Base-by-base conservation (phyloP, 805 yeast species). In the Babjeviella inositovora region DNA sequence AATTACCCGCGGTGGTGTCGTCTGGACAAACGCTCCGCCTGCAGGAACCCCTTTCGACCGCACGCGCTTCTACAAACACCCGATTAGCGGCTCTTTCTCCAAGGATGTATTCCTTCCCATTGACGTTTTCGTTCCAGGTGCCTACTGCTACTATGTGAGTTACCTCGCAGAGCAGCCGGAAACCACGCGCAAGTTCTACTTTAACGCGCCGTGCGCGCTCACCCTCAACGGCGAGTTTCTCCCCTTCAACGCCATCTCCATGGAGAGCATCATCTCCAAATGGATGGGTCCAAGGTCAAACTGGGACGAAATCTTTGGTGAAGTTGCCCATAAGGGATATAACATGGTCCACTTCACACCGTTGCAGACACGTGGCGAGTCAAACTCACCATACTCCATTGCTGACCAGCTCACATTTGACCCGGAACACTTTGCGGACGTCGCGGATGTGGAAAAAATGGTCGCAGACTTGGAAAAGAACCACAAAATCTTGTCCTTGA, bases 291-390 rank as follows among this genome's bases (percentile, higher is more conserved):
- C 67, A 2, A 45, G 46, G 23, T 41, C 44, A 2, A 46, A 64
- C 8, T 87, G 97, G 97, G 66, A 67, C 27, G 42, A 48, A 1
- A 52, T 77, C 27, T 77, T 87, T 28, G 42, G 45, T 2, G 62
- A 63, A 21, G 62, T 87, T 21, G 49, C 72, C 9, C 42, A 49
- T 6, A 90, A 90, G 46, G 85, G 90, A 11, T 87, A 87, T 53
- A 90, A 90, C 46, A 81, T 87, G 95, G 57, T 90, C 20, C 98
- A 87, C 53, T 87, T 87, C 45, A 85, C 96, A 5, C 98, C 98
- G 0, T 56, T 87, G 34, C 95, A 87, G 47, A 52, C 71, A 32
- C 61, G 97, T 26, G 98, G 98, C 16, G 75, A 62, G 30, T 79
- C 94, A 1, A 66, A 85, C 44, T 85, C 96, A 5, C 98, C 98